Evolutionary conservation across 2,329 filamentous ascomycete species (phyloP), one percentile per base, ranked within the genome.

Genomic region (Penicillium freii): DNA sequence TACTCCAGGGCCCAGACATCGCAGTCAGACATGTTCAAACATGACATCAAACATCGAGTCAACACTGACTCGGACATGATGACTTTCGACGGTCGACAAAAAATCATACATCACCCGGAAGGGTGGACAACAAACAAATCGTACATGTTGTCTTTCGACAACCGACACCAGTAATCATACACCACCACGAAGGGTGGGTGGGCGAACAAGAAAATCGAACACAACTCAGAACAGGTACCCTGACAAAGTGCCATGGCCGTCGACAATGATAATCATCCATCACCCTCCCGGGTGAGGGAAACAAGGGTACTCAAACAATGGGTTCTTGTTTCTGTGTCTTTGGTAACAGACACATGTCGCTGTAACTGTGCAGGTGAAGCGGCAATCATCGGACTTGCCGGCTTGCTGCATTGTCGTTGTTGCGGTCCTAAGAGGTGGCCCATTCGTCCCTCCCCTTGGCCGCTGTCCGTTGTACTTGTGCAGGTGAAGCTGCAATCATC

Each of bases 391-490:
- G 40, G 40, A 45, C 50, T 36, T 25, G 40, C 50, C 31, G 34
- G 38, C 50, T 52, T 45, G 2, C 50, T 52, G 31, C 50, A 4
- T 52, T 52, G 21, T 51, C 34, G 34, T 50, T 39, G 4, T 31
- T 31, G 29, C 29, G 29, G 4, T 5, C 29, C 4, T 5, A 42
- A 42, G 34, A 31, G 38, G 25, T 29, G 48, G 36, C 48, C 17
- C 48, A 50, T 39, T 50, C 47, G 47, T 50, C 34, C 47, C 47
- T 50, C 47, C 34, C 47, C 47, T 50, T 17, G 34, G 34, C 23
- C 46, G 23, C 46, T 23, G 33, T 40, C 9, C 25, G 27, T 23
- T 23, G 23, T 23, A 23, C 23, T 23, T 23, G 23, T 10, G 36
- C 29, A 51, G 49, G 17, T 43, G 49, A 29, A 51, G 48, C 38